Percentiles rank a stretch among this genome's conserved stretches.
Evolutionary conservation across 257 asterid species (phyloP).

Genomic region (Petrea volubilis): DNA sequence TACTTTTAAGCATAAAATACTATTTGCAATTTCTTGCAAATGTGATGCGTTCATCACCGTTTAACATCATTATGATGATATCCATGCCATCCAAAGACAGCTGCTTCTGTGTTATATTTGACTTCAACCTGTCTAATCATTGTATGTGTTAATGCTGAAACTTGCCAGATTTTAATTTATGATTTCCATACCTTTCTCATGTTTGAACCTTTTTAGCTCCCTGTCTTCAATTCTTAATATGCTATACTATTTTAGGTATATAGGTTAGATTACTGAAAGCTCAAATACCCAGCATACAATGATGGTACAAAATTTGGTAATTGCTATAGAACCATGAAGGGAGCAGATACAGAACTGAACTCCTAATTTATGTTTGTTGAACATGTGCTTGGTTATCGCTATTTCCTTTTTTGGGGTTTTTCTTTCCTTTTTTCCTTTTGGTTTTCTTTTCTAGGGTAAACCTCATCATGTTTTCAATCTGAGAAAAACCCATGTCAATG

Average conservation of each 20-base stretch:
- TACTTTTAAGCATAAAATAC: not conserved
- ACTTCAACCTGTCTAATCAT: conserved; percentile 5
- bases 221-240: conserved; percentile 4
- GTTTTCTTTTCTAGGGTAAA: not conserved
- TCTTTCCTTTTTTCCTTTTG: too few species aligned
- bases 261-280: conserved; percentile 5
- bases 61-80: too few species aligned
- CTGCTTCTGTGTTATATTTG: conserved; percentile 6
- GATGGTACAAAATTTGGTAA: not conserved
- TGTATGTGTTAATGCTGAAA: not conserved
- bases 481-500: not conserved
- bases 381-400: not conserved
- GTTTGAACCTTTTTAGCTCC: conserved; percentile 15
- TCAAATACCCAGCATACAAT: not conserved
- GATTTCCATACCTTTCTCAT: conserved; percentile 1
- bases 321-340: not conserved
- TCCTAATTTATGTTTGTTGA: not conserved
- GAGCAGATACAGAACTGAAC: not conserved
- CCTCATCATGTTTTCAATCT: not conserved
- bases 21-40: not conserved
- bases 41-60: not conserved
- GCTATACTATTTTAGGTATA: conserved; percentile 1
- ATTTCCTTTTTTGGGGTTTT: too few species aligned
- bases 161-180: conserved; percentile 3
- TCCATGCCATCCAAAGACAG: not conserved